A percentile compares a stretch with the other conserved stretches of the same genome.
phyloP scores from a whole-genome alignment of 306 rosid species.

The Rosa rugosa region DNA sequence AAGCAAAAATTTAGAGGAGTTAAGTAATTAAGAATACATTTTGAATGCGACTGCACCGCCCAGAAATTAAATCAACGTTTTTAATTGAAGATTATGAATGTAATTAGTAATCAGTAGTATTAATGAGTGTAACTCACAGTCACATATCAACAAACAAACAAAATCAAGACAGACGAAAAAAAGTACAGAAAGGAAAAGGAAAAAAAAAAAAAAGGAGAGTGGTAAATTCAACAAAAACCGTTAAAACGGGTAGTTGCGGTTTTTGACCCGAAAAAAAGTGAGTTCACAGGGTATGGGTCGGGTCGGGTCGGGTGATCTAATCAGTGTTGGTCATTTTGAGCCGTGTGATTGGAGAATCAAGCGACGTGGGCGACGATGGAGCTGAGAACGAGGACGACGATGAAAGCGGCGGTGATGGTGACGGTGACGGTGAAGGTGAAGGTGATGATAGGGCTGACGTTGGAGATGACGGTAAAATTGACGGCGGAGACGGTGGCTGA shows the following conservation, averaged over 20 bases:
- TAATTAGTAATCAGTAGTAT: constrained; percentile 29
- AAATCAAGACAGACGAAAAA: constrained; percentile 25
- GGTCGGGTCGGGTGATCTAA: constrained; percentile 20
- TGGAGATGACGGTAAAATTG: constrained; percentile 33
- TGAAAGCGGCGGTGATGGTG: not conserved
- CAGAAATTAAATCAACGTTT: not conserved
- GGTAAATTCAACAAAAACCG: constrained; percentile 57
- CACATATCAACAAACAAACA: constrained; percentile 41
- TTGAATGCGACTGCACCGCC: too few relatives aligned
- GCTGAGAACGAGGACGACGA: constrained; percentile 34
- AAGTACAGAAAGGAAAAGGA: constrained; percentile 7
- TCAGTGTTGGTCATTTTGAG: constrained; percentile 60
- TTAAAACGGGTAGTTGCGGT: constrained; percentile 60
- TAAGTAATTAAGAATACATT: not conserved
- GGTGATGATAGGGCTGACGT: constrained; percentile 39
- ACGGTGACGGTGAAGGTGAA: constrained; percentile 13
- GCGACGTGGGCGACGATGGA: constrained; percentile 43
- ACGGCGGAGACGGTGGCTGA: constrained; percentile 55
- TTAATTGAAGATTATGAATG: not conserved
- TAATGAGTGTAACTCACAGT: constrained; percentile 21
- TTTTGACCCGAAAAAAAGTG: constrained; percentile 24
- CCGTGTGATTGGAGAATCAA: constrained; percentile 75
- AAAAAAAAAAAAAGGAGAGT: constrained; percentile 12
- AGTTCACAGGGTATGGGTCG: not conserved
- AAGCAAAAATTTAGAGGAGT: not conserved